phyloP scores from a whole-genome alignment of 2,329 filamentous ascomycete genomes.

The Zelopaecilomyces penicillatus region DNA sequence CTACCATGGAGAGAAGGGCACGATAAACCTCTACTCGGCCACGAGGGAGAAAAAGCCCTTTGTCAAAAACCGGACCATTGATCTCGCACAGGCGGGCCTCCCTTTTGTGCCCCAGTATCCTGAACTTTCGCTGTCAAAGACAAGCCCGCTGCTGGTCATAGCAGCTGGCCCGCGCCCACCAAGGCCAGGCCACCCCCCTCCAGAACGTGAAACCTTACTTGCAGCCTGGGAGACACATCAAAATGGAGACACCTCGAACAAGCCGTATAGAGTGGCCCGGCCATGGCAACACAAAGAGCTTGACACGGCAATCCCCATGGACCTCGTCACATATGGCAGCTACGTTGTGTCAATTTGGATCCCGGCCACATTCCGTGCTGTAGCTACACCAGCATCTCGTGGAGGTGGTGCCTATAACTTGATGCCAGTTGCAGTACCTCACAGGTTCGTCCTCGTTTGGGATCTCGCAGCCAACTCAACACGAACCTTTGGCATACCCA shows the following conservation, averaged over 20 bases:
- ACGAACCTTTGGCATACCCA: constrained; percentile 30
- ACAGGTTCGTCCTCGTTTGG: constrained; percentile 31
- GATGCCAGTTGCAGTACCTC: constrained; percentile 21
- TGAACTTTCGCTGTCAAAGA: constrained; percentile 31
- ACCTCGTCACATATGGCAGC: constrained; percentile 29
- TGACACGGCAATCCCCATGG: constrained; percentile 29
- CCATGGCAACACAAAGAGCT: constrained; percentile 31
- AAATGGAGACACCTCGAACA: constrained; percentile 15
- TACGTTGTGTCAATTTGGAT: constrained; percentile 34
- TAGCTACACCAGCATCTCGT: constrained; percentile 22
- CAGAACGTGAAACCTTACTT: constrained; percentile 29
- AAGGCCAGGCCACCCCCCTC: constrained; percentile 27
- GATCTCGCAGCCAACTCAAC: constrained; percentile 30
- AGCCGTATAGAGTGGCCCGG: constrained; percentile 27
- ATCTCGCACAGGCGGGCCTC: constrained; percentile 25
- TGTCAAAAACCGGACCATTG: constrained; percentile 24
- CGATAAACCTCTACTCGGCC: constrained; percentile 26
- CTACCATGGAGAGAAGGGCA: constrained; percentile 23
- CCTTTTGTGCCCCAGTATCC: constrained; percentile 31
- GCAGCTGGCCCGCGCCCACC: constrained; percentile 32
- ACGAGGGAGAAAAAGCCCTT: constrained; percentile 29
- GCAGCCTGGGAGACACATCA: constrained; percentile 30
- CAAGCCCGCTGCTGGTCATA: constrained; percentile 28
- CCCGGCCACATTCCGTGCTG: constrained; percentile 27
- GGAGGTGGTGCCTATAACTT: constrained; percentile 26